Evolutionary conservation across 2,329 filamentous ascomycete species (phyloP), one percentile per base, ranked within the genome.

Genomic region (Lachnellula arida): DNA sequence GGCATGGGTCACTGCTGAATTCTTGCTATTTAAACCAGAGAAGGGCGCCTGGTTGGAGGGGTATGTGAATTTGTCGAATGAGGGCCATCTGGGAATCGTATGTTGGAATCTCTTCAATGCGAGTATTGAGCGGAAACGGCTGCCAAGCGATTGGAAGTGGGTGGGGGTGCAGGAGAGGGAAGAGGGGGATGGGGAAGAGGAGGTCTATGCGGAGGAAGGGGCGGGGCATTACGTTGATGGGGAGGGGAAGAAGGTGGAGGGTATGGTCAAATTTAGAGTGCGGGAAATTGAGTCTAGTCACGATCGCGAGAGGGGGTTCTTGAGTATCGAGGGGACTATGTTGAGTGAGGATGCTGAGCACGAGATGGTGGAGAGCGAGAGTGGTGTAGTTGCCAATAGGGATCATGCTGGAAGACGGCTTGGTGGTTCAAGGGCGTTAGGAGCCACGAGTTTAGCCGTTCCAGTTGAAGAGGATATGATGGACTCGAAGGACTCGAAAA

Each of bases 61-160:
- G 11, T 86, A 81, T 63, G 81, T 97, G 54, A 94, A 93, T 66
- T 78, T 97, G 32, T 90, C 96, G 69, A 93, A 88, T 48, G 89
- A 94, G 64, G 91, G 90, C 6, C 91, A 97, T 68, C 80, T 99
- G 6, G 92, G 93, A 19, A 81, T 97, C 2, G 84, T 95, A 11
- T 94, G 91, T 71, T 92, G 91, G 74, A 93, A 93, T 71, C 84
- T 91, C 62, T 97, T 97, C 78, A 96, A 94, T 64, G 89, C 93
- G 1, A 90, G 87, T 44, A 89, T 99, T 57, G 88, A 93, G 65
- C 80, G 86, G 22, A 82, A 82, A 58, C 80, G 89, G 37, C 76
- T 99, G 15, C 94, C 94, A 0, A 72, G 75, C 14, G 80, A 81
- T 23, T 99, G 93, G 94, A 84, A 77, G 59, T 97, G 91, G 87